Evolutionary conservation across 805 yeast species (phyloP).

Genomic region (Wickerhamiella nectarea): DNA sequence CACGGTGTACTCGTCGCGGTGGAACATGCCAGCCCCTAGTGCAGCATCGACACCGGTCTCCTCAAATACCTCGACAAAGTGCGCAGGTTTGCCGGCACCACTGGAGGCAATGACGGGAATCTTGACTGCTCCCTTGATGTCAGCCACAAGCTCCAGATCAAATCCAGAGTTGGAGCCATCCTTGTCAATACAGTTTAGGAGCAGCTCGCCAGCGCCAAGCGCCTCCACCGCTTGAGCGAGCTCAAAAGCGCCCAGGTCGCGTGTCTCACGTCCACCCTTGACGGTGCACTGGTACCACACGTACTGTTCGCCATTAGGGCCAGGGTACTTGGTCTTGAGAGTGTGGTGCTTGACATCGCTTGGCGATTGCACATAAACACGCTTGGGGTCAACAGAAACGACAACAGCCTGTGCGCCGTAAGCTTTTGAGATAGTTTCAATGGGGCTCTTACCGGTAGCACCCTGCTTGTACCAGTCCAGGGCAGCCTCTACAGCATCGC

Average conservation of each 20-base stretch:
- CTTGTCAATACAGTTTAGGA: slow-evolving; percentile 87
- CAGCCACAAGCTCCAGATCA: slow-evolving; percentile 71
- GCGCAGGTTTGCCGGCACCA: slow-evolving; percentile 92
- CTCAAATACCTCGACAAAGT: slow-evolving; percentile 76
- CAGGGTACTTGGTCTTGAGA: slow-evolving; percentile 49
- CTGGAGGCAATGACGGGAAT: slow-evolving; percentile 96
- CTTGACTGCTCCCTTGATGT: slow-evolving; percentile 58
- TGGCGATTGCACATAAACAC: slow-evolving; percentile 61
- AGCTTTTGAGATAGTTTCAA: slow-evolving; percentile 81
- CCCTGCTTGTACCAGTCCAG: slow-evolving; percentile 58
- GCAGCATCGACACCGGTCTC: slow-evolving; percentile 89
- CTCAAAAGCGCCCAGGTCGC: slow-evolving; percentile 85
- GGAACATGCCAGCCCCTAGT: slow-evolving; percentile 97
- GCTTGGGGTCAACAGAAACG: slow-evolving; percentile 93
- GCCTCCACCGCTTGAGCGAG: slow-evolving; percentile 78
- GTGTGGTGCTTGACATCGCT: slow-evolving; percentile 45
- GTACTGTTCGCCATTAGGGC: slow-evolving; percentile 79
- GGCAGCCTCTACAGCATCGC: slow-evolving; percentile 90
- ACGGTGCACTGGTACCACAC: slow-evolving; percentile 94
- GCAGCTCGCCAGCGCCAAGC: slow-evolving; percentile 91
- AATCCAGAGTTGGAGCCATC: slow-evolving; percentile 95
- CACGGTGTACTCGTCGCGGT: slow-evolving; percentile 84
- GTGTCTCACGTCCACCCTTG: slow-evolving; percentile 88
- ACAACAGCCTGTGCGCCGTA: slow-evolving; percentile 98
- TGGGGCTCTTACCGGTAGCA: slow-evolving; percentile 69